Evolutionary conservation across 306 rosid genomes (phyloP).

Genomic region (Trifolium repens): DNA sequence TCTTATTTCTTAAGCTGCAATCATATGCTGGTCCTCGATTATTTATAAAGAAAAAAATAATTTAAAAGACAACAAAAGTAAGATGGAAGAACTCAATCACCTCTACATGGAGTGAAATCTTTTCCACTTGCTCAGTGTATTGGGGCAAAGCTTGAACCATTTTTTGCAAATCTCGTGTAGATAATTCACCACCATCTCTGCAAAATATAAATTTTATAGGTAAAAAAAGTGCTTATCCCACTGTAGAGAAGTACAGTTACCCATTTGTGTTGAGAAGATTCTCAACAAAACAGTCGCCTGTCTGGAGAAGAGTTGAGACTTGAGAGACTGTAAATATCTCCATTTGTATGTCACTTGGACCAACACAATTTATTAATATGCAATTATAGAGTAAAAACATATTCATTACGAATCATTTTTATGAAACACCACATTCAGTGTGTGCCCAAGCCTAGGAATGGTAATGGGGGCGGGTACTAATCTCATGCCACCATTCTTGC

Average conservation of each 20-base stretch:
- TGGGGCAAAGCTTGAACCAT: constrained; percentile 99
- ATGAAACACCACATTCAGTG: too few species aligned
- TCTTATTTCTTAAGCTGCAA: constrained; percentile 33
- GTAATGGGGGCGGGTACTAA: too few species aligned
- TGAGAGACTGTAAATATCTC: neutral
- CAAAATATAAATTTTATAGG: constrained; percentile 41
- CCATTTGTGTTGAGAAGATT: neutral
- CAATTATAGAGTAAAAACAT: too few species aligned
- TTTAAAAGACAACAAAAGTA: neutral
- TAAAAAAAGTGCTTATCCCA: constrained; percentile 19
- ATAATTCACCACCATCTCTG: constrained; percentile 84
- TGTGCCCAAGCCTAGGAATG: too few species aligned
- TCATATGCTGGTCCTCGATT: constrained; percentile 8
- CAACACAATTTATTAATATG: too few species aligned
- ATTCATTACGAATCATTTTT: too few species aligned
- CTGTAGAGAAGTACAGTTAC: neutral
- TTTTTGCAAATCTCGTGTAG: constrained; percentile 93
- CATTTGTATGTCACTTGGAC: neutral
- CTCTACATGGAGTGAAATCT: constrained; percentile 95
- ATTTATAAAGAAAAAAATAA: neutral
- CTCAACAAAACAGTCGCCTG: neutral
- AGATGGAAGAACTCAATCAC: constrained; percentile 51
- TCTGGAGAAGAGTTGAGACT: neutral
- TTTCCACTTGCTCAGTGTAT: constrained; percentile 90
- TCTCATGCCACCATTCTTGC: too few species aligned